Percentiles rank a stretch among this genome's conserved stretches.
These are phyloP conservation scores for Monosporozyma unispora DNA, from an alignment of 805 yeast species.

Conservation along the genomic window DNA sequence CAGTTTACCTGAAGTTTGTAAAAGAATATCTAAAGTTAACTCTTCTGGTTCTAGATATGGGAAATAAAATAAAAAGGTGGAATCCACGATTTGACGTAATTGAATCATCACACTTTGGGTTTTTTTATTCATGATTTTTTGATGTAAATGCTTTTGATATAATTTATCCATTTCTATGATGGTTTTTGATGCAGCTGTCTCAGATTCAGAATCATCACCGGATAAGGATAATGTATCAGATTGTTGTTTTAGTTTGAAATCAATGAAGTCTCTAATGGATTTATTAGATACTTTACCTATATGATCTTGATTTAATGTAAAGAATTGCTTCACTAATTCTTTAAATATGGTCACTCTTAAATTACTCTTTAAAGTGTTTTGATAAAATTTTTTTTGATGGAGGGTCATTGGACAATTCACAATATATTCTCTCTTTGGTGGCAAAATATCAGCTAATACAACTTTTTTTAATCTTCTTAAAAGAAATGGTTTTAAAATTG, in stretches of 20 bases:
- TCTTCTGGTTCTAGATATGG: constrained; percentile 52
- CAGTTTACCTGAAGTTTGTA: constrained; percentile 64
- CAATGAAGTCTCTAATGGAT: constrained; percentile 37
- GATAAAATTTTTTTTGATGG: constrained; percentile 57
- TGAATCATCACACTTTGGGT: constrained; percentile 74
- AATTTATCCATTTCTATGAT: constrained; percentile 20
- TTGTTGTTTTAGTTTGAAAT: constrained; percentile 25
- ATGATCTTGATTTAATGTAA: constrained; percentile 33
- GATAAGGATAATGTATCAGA: neutral
- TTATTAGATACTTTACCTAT: constrained; percentile 26
- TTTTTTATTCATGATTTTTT: constrained; percentile 41
- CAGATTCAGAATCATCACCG: neutral
- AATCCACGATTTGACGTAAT: constrained; percentile 71
- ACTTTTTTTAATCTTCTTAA: constrained; percentile 71
- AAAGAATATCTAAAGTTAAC: constrained; percentile 33
- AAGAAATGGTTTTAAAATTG: constrained; percentile 80
- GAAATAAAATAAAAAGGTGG: constrained; percentile 75
- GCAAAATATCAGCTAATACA: constrained; percentile 57
- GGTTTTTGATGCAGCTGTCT: constrained; percentile 4
- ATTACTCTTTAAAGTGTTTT: constrained; percentile 37
- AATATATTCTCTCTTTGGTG: constrained; percentile 84
- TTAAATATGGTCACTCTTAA: constrained; percentile 39
- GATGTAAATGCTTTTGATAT: constrained; percentile 29
- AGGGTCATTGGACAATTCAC: constrained; percentile 61
- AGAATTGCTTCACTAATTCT: constrained; percentile 43